Percentiles rank a stretch among this genome's conserved stretches.
phyloP scores from a whole-genome alignment of 495 filamentous ascomycete species.

The Rhizodiscina lignyota region DNA sequence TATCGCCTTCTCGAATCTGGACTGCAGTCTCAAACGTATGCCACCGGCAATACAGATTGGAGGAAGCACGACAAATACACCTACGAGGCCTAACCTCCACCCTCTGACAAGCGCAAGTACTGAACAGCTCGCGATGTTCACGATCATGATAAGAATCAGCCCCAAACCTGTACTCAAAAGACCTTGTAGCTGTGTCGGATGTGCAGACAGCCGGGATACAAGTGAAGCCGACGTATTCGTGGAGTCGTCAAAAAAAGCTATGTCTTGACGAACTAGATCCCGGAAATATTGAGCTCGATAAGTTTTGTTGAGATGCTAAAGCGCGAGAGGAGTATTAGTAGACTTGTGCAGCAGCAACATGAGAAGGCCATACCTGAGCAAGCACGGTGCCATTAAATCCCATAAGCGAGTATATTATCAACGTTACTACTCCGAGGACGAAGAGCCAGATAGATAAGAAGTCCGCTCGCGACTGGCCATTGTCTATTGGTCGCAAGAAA shows the following conservation, averaged over 20 bases:
- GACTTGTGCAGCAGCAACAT: too few species aligned
- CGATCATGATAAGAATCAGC: constrained; percentile 15
- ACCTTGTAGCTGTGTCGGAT: constrained; percentile 25
- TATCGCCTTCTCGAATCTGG: constrained; percentile 20
- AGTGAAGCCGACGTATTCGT: constrained; percentile 48
- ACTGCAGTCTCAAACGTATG: constrained; percentile 25
- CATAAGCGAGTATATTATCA: constrained; percentile 17
- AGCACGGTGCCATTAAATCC: constrained; percentile 15
- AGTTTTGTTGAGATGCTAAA: too few species aligned
- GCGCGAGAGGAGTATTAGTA: too few species aligned
- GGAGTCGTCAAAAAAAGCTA: constrained; percentile 46
- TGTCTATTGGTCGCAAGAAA: too few species aligned
- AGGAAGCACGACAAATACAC: constrained; percentile 16
- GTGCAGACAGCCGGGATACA: constrained; percentile 36
- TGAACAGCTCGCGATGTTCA: constrained; percentile 16
- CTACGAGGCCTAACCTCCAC: constrained; percentile 19
- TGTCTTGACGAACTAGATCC: constrained; percentile 39
- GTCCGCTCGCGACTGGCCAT: constrained; percentile 7
- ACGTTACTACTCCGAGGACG: constrained; percentile 26
- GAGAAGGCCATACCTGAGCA: constrained; percentile 13
- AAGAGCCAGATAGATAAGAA: constrained; percentile 20
- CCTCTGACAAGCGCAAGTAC: constrained; percentile 15
- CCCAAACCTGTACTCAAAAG: constrained; percentile 17
- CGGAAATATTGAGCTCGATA: too few species aligned
- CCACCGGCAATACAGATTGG: constrained; percentile 15